Evolutionary conservation across 169 alveolate genomes (phyloP), one percentile per base, ranked within the genome.

Genomic region (Cryptosporidium viatorum): DNA sequence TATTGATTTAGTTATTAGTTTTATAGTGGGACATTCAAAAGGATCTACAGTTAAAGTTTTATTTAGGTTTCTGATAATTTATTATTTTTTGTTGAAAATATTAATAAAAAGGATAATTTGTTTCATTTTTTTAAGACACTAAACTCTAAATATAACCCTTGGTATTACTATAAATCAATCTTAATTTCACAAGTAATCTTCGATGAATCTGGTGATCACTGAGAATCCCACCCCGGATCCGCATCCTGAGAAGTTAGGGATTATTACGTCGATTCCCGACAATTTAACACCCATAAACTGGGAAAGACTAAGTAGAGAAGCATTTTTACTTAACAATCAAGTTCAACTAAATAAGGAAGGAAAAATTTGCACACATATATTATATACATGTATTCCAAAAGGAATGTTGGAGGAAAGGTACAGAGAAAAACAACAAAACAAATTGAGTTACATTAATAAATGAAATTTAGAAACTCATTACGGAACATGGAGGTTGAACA

Each of bases 261-360:
- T 65, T 5, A 80, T 65, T 18, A 43, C 80, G 10, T 37, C 89
- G 29, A 21, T 33, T 39, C 73, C 33, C 10, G 65, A 45, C 0
- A 41, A 59, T 39, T 26, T 45, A 18, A 39, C 55, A 3, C 75
- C 89, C 2, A 16, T 80, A 26, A 62, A 80, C 29, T 80, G 89
- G 89, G 89, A 62, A 6, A 60, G 48, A 62, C 21, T 80, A 41
- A 65, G 45, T 67, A 80, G 80, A 33, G 89, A 80, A 9, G 89
- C 89, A 31, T 29, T 62, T 10, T 6, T 80, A 21, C 51, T 80
- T 18, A 67, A 80, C 31, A 59, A 80, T 62, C 89, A 59, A 62
- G 74, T 80, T 23, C 55, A 80, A 65, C 48, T 80, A 41, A 59
- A 80, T 31, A 59, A 80, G n/a, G 89, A 80, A 18, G 89, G 89